Base-by-base conservation (phyloP, 345 rosid genomes). In the Crucihimalaya himalaica region DNA sequence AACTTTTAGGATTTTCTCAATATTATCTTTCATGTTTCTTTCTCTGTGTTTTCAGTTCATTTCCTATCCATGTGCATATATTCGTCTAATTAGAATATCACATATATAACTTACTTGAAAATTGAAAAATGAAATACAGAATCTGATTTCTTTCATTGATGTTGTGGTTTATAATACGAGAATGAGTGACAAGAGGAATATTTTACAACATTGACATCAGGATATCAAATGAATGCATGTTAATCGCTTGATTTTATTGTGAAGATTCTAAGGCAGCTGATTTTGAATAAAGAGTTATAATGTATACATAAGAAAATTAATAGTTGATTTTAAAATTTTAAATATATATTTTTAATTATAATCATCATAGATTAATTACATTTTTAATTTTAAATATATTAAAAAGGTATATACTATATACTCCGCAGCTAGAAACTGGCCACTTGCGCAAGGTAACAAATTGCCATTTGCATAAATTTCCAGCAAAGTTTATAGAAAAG, bases 71-170 rank as follows among this genome's bases (percentile, higher is more conserved):
- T 65, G 59, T n/a, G 78, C 60, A 57, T 67, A 60, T 60, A 51
- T 75, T 60, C 79, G 48, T 68, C 69, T 31, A n/a, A 29, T 50
- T 27, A 48, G 67, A 42, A 53, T 18, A 73, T 42, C 23, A 67
- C 15, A 57, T 6, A 25, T 27, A 35, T 15, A 47, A 66, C 51
- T 27, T 45, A 29, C 58, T 51, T 35, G 13, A 65, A 64, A 45
- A 23, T 11, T 40, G 39, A 43, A 43, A 8, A 46, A 2, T 2
- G 14, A 19, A 18, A 19, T 16, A 8, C 4, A 57, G 66, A 66
- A 66, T 74, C 72, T 55, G 60, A 66, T 66, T 56, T 64, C 57
- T 25, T 43, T 73, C 19, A 21, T 64, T 32, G 37, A 72, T 32
- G n/a, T 72, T 19, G 2, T 72, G 63, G 70, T 54, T 45, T 63